Base-by-base conservation (phyloP, 2,329 filamentous ascomycete genomes). In the Fusarium newnesense region DNA sequence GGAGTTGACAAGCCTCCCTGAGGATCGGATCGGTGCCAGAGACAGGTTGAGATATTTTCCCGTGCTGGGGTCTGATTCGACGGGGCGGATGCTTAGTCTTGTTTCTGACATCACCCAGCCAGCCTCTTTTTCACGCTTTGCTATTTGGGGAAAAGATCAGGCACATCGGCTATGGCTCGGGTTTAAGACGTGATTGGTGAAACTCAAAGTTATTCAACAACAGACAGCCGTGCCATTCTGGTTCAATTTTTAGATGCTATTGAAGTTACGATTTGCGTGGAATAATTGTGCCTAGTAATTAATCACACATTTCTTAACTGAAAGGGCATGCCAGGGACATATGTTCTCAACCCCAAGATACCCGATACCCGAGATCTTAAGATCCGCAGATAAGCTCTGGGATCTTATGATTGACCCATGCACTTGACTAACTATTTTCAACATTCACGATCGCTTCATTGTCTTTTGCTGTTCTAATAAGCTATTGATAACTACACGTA, bases 1-100 rank as follows among this genome's bases (percentile, higher is more conserved):
- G 59, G 52, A 69, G 67, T 65, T 70, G 59, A 44, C 66, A 65
- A 60, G 59, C 59, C 37, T 49, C 52, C 46, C 59, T 69, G 37
- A 59, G 16, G 40, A 69, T 65, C 65, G 66, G 36, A 46, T 56
- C 44, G 19, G 28, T 50, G 64, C 32, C 24, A 49, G 43, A 61
- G 30, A 62, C 47, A 61, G 56, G 18, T 60, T 59, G 66, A 40
- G 59, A 65, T 54, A 56, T 61, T 69, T 69, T 39, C 21, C 24
- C 18, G 1, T 7, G 19, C 46, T 30, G 24, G 26, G 11, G 6
- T 49, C 5, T 70, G 65, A 69, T 69, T 69, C 18, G 67, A 16
- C 16, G 7, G 15, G 2, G 0, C 2, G 4, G 1, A 5, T 39
- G 24, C 37, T 40, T 44, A 50, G 19, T 52, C 10, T 28, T 42